phyloP scores from a whole-genome alignment of 2,329 filamentous ascomycete species.

The Clarireedia monteithiana region DNA sequence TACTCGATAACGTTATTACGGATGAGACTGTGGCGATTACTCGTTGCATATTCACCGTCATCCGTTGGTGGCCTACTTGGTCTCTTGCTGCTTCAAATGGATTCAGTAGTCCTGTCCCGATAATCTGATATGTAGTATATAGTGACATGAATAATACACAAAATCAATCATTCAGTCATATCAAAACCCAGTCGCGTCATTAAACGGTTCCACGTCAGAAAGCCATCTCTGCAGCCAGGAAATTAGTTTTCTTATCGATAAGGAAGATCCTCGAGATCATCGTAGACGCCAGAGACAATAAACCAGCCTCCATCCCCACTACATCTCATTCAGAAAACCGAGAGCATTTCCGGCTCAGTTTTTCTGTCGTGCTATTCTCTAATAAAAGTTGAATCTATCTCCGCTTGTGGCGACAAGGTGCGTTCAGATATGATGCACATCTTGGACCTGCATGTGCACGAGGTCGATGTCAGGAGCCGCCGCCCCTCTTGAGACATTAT shows the following conservation, averaged over 20 bases:
- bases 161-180: background rate
- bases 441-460: slow-evolving; percentile 17
- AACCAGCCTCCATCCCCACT: background rate
- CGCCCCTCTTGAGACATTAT: slow-evolving; percentile 13
- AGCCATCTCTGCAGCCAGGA: background rate
- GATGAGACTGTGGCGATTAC: no score
- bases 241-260: slow-evolving; percentile 8
- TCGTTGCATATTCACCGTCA: no score
- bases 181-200: background rate
- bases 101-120: background rate
- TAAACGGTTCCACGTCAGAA: slow-evolving; percentile 1
- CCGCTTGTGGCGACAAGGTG: background rate
- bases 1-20: no score
- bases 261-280: background rate
- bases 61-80: no score
- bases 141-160: background rate
- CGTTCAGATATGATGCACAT: slow-evolving; percentile 6
- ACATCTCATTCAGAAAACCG: background rate
- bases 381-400: background rate
- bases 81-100: background rate
- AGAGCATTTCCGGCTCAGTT: background rate
- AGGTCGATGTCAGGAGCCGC: slow-evolving; percentile 20
- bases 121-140: background rate
- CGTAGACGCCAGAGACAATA: background rate
- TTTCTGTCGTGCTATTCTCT: background rate